phyloP scores from a whole-genome alignment of 805 yeast species.

The Candida railenensis region DNA sequence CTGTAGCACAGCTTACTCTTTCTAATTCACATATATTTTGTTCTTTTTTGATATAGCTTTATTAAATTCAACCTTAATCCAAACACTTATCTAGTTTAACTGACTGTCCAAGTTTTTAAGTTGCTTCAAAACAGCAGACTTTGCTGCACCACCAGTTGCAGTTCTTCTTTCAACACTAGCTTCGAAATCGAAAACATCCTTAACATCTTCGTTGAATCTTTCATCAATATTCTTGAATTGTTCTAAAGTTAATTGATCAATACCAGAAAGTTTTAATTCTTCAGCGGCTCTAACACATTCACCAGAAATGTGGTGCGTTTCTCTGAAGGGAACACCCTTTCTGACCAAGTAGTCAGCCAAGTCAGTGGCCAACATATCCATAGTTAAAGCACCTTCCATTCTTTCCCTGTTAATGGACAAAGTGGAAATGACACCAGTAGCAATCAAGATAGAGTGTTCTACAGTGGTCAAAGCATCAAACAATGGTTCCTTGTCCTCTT shows the following conservation, averaged over 20 bases:
- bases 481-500: constrained; percentile 98
- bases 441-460: constrained; percentile 89
- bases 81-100: constrained; percentile 11
- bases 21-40: neutral
- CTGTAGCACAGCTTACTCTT: neutral
- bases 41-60: neutral
- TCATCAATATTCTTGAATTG: constrained; percentile 79
- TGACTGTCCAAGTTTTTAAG: constrained; percentile 37
- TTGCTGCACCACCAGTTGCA: constrained; percentile 97
- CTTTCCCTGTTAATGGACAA: constrained; percentile 65
- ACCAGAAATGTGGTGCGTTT: constrained; percentile 98
- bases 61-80: neutral
- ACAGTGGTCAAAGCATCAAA: constrained; percentile 89
- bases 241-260: constrained; percentile 74
- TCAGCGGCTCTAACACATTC: constrained; percentile 95
- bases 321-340: constrained; percentile 98
- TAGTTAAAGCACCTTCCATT: constrained; percentile 87
- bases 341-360: constrained; percentile 96
- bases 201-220: constrained; percentile 80
- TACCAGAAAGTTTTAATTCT: constrained; percentile 71
- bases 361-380: constrained; percentile 99
- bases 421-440: constrained; percentile 95
- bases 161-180: constrained; percentile 93
- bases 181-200: constrained; percentile 86
- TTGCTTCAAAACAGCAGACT: constrained; percentile 81